Conservation (phyloP, 768 basidiomycete species). For the Lactifluus volemus region DNA sequence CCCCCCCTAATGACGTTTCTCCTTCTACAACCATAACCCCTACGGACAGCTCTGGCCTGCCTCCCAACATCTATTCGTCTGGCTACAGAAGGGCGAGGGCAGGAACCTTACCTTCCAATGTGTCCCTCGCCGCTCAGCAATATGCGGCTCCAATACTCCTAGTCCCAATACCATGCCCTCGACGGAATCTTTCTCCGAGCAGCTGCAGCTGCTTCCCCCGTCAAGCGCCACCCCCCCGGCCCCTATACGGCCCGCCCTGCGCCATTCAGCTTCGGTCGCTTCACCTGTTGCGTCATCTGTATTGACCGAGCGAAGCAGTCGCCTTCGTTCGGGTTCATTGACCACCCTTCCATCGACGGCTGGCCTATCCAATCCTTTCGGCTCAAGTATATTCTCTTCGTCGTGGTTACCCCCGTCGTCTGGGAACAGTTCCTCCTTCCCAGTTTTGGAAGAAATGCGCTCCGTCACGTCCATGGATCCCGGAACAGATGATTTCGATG, state of each 20-base stretch:
- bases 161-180: constrained; percentile 36
- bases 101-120: constrained; percentile 94
- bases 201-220: constrained; percentile 34
- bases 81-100: constrained; percentile 94
- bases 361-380: constrained; percentile 75
- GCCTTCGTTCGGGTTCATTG: constrained; percentile 87
- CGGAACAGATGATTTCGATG: constrained; percentile 79
- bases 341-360: constrained; percentile 65
- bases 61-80: constrained; percentile 70
- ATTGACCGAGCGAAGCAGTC: constrained; percentile 61
- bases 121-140: constrained; percentile 78
- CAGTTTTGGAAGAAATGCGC: constrained; percentile 71
- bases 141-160: constrained; percentile 61
- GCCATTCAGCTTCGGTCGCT: constrained; percentile 67
- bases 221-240: constrained; percentile 32
- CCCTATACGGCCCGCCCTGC: constrained; percentile 56
- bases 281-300: constrained; percentile 45
- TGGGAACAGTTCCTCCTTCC: constrained; percentile 45
- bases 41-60: constrained; percentile 47
- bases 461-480: constrained; percentile 75
- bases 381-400: constrained; percentile 81
- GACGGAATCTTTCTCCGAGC: constrained; percentile 42
- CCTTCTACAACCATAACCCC: constrained; percentile 46
- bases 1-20: constrained; percentile 60
- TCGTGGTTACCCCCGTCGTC: constrained; percentile 67